phyloP scores from a whole-genome alignment of 768 basidiomycete genomes.

The Hortiboletus flavorubellus region DNA sequence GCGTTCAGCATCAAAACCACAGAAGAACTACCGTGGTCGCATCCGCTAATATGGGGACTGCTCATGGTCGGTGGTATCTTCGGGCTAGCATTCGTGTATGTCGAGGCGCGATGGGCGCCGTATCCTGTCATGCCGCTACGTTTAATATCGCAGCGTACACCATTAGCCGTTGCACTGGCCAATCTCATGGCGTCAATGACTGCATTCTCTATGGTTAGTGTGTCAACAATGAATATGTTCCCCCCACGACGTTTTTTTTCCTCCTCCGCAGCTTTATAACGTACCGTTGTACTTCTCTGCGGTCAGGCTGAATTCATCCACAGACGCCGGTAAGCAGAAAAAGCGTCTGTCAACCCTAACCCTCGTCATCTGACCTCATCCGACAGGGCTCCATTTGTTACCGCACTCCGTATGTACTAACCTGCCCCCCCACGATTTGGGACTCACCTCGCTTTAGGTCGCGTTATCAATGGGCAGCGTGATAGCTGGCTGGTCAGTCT shows the following conservation, averaged over 20 bases:
- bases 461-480: constrained; percentile 84
- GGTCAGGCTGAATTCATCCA: constrained; percentile 65
- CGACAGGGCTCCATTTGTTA: constrained; percentile 76
- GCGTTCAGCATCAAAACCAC: constrained; percentile 76
- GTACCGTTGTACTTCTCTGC: constrained; percentile 88
- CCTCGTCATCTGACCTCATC: constrained; percentile 9
- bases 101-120: constrained; percentile 73
- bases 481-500: constrained; percentile 74
- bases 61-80: constrained; percentile 55
- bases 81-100: constrained; percentile 60
- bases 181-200: constrained; percentile 77
- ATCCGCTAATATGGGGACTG: constrained; percentile 69
- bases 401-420: constrained; percentile 73
- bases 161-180: constrained; percentile 73
- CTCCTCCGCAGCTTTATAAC: constrained; percentile 64
- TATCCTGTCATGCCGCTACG: constrained; percentile 91
- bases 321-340: constrained; percentile 58
- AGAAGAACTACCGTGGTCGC: constrained; percentile 73
- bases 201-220: constrained; percentile 72
- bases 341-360: not conserved
- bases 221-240: not conserved
- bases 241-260: constrained; percentile 1
- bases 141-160: constrained; percentile 73
- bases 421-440: constrained; percentile 7
- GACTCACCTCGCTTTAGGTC: constrained; percentile 42